phyloP scores from a whole-genome alignment of 805 yeast genomes.

The Sugiyamaella lignohabitans region DNA sequence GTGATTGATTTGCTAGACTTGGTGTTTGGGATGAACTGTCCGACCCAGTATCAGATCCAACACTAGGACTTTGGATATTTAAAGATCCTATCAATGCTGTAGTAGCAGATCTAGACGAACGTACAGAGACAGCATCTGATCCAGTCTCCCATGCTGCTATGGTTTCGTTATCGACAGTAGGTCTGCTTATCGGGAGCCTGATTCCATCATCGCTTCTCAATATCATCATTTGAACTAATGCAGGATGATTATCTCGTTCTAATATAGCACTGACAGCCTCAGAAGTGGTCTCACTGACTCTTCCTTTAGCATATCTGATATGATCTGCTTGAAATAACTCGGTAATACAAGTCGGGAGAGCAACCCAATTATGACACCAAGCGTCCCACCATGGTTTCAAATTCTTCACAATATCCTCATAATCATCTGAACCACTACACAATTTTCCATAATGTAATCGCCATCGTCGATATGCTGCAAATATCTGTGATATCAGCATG shows the following conservation, averaged over 20 bases:
- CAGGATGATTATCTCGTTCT: slow-evolving; percentile 9
- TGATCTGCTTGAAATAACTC: slow-evolving; percentile 11
- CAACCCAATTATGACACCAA: slow-evolving; percentile 20
- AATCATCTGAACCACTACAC: neutral
- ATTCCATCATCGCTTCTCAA: neutral
- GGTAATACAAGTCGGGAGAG: slow-evolving; percentile 9
- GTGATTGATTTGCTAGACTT: neutral
- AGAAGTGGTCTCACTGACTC: slow-evolving; percentile 15
- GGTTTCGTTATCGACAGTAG: no score
- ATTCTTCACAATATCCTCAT: neutral
- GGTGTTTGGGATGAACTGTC: neutral
- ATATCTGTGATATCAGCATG: slow-evolving; percentile 29
- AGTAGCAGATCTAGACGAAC: neutral
- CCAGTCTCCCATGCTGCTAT: no score
- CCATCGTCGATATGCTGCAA: slow-evolving; percentile 32
- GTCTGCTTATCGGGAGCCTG: no score
- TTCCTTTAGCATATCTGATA: slow-evolving; percentile 16
- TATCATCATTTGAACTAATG: slow-evolving; percentile 4
- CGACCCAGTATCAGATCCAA: neutral
- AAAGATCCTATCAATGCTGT: neutral
- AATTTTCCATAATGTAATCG: slow-evolving; percentile 23
- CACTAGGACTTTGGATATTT: neutral
- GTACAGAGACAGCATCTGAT: neutral
- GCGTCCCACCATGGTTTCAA: slow-evolving; percentile 22
- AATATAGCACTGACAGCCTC: slow-evolving; percentile 16